Evolutionary conservation across 176 grass and related monocot genomes (phyloP).

Genomic region (Musa acuminata): DNA sequence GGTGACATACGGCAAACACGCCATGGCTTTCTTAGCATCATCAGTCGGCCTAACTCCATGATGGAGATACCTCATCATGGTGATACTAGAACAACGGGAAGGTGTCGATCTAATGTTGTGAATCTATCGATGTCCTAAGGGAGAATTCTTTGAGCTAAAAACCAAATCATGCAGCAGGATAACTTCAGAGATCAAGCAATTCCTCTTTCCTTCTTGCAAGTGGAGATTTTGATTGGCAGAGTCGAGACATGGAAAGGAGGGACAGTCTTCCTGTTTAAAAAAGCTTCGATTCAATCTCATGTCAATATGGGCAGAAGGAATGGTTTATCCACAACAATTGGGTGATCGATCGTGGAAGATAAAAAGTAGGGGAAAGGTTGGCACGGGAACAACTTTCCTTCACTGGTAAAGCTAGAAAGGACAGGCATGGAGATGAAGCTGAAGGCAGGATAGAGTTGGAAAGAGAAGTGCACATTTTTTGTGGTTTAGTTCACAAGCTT

Average conservation of each 20-base stretch:
- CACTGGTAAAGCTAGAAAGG: neutral
- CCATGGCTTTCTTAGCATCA: constrained; percentile 6
- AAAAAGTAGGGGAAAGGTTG: neutral
- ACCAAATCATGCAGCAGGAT: neutral
- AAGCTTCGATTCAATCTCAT: constrained; percentile 4
- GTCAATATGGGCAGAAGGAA: neutral
- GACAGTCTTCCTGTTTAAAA: neutral
- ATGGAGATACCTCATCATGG: neutral
- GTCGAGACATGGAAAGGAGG: constrained; percentile 1
- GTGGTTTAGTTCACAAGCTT: no score
- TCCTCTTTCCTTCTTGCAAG: neutral
- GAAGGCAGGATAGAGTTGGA: neutral
- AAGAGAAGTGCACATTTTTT: neutral
- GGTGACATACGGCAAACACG: neutral
- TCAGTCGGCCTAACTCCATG: constrained; percentile 9
- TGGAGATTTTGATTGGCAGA: neutral
- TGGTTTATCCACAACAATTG: neutral
- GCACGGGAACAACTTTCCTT: neutral
- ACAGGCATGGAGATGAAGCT: neutral
- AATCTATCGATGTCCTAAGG: neutral
- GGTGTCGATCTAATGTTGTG: neutral
- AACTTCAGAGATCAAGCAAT: neutral
- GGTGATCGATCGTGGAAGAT: neutral
- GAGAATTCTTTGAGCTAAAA: neutral
- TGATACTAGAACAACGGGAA: neutral